Base-by-base conservation (phyloP, 345 rosid genomes). In the Aurinia saxatilis region DNA sequence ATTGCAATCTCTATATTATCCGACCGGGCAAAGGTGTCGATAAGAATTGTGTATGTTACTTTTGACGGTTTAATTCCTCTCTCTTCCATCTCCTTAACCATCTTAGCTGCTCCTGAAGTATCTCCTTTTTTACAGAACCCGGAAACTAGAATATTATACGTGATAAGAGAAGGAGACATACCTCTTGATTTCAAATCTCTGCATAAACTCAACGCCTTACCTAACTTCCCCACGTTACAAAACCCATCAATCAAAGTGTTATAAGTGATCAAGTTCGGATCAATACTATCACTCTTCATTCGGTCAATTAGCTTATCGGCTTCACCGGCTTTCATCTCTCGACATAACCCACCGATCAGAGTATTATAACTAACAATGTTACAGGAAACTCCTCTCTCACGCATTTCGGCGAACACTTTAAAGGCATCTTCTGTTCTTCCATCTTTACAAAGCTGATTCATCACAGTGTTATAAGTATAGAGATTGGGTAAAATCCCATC, bases 361-460 rank as follows among this genome's bases (percentile, higher is more conserved):
- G 78, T 82, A 60, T 81, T 91, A 53, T 75, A 86, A 2, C 82
- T 79, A n/a, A 86, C 90, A 60, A 73, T 78, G 58, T 84, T 79
- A 67, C 79, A 69, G 0, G 71, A 72, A 10, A 88, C 72, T 1
- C 82, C 91, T 77, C 79, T 75, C 18, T 75, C 78, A 49, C 77
- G 82, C 90, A 91, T 91, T 80, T 91, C 91, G 49, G 80, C 88
- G 18, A 86, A 81, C 87, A 86, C n/a, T 49, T 78, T 52, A 29
- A 77, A 78, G 3, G 90, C 92, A 30, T 62, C 39, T 33, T 30
- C 8, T 0, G 78, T 58, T 44, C 76, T 72, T 41, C 86, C 83
- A 4, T 67, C 84, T 33, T 55, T 81, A 54, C 90, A 86, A 4
- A 72, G 54, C 62, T 66, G 82, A 33, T 74, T 63, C 27, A 88